A percentile compares a stretch with the other conserved stretches of the same genome.
phyloP scores from a whole-genome alignment of 352 stramenopile species.

The Phytophthora capsici region DNA sequence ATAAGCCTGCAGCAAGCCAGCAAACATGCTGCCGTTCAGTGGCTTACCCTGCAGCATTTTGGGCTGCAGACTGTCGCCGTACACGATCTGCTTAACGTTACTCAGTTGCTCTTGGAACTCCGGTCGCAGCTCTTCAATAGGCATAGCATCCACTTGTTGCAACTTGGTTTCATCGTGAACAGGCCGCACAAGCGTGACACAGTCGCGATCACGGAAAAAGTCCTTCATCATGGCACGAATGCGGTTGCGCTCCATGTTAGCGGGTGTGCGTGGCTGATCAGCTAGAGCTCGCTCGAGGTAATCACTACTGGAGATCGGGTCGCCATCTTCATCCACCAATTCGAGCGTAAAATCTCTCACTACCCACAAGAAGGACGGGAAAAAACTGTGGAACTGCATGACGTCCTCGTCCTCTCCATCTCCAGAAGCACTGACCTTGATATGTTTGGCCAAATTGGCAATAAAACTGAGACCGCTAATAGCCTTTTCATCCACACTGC shows the following conservation, averaged over 20 bases:
- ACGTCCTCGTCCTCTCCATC: conserved; percentile 56
- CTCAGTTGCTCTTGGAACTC: conserved; percentile 82
- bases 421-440: conserved; percentile 70
- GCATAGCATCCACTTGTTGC: conserved; percentile 75
- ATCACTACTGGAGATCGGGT: conserved; percentile 76
- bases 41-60: conserved; percentile 86
- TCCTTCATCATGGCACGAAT: conserved; percentile 87
- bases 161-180: conserved; percentile 81
- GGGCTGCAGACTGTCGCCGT: conserved; percentile 70
- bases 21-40: conserved; percentile 87
- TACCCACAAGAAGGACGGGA: conserved; percentile 90
- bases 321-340: conserved; percentile 85
- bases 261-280: conserved; percentile 70
- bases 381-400: conserved; percentile 85
- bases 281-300: conserved; percentile 84
- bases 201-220: conserved; percentile 85
- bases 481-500: conserved; percentile 86
- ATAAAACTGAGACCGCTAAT: conserved; percentile 89
- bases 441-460: conserved; percentile 87
- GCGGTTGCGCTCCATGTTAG: conserved; percentile 79
- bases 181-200: conserved; percentile 82
- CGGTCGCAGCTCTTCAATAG: conserved; percentile 67
- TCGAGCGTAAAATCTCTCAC: conserved; percentile 90
- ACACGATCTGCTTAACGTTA: conserved; percentile 75
- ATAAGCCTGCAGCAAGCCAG: conserved; percentile 80